phyloP scores from a whole-genome alignment of 2,329 filamentous ascomycete genomes.

The Pseudogymnoascus sp. region DNA sequence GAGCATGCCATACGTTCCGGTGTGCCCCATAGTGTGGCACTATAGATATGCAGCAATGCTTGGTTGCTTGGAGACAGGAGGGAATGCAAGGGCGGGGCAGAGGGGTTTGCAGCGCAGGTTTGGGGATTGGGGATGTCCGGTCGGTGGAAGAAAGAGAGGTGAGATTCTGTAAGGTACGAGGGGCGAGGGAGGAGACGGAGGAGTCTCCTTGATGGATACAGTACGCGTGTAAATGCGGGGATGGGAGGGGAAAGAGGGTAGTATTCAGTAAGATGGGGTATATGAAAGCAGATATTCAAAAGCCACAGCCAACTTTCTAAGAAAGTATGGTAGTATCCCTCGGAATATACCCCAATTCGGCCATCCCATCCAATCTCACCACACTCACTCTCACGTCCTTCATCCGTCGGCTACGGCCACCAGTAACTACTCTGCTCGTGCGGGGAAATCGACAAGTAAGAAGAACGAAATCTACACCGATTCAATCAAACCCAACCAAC shows the following conservation, averaged over 20 bases:
- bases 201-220: background rate
- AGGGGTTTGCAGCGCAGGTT: background rate
- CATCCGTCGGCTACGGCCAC: background rate
- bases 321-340: background rate
- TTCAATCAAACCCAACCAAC: background rate
- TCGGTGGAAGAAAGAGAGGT: background rate
- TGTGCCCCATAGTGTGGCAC: background rate
- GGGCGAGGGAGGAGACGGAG: background rate
- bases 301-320: background rate
- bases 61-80: background rate
- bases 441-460: background rate
- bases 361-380: background rate
- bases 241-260: background rate
- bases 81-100: background rate
- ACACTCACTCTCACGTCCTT: background rate
- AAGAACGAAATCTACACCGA: background rate
- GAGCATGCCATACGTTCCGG: background rate
- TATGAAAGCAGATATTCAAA: background rate
- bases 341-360: background rate
- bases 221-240: background rate
- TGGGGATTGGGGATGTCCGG: background rate
- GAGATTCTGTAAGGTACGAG: slow-evolving; percentile 3
- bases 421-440: background rate
- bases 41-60: slow-evolving; percentile 1
- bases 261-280: background rate